phyloP scores from a whole-genome alignment of 192 early-diverging fungal genomes.

The Backusella liffmaniae region DNA sequence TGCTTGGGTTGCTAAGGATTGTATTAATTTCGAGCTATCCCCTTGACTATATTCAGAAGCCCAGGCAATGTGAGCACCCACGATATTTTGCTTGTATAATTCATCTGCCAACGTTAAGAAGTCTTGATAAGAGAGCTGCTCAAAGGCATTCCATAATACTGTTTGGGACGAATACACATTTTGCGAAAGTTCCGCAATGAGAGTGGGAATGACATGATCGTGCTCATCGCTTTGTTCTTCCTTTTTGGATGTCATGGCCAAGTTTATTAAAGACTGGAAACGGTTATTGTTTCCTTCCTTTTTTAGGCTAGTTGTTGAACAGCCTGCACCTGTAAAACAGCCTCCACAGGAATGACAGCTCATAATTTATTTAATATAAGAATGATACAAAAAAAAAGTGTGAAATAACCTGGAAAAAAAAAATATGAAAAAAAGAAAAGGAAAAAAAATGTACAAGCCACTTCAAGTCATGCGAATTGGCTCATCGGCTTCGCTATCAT shows the following conservation, averaged over 20 bases:
- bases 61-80: conserved; percentile 26
- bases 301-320: conserved; percentile 10
- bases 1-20: conserved; percentile 3
- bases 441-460: conserved; percentile 4
- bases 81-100: conserved; percentile 2
- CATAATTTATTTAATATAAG: conserved; percentile 11
- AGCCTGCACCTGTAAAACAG: conserved; percentile 25
- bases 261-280: neutral
- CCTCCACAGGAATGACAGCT: conserved; percentile 28
- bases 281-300: neutral
- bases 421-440: neutral
- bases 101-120: conserved; percentile 11
- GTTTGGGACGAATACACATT: conserved; percentile 28
- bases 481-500: conserved; percentile 8
- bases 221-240: neutral
- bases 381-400: neutral
- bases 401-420: neutral
- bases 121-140: conserved; percentile 5
- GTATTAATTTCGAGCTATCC: neutral
- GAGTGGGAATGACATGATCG: conserved; percentile 28
- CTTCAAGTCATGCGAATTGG: conserved; percentile 3
- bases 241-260: neutral
- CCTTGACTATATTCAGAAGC: conserved; percentile 21
- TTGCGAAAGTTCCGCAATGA: conserved; percentile 13
- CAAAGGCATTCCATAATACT: conserved; percentile 14